Percentiles rank a stretch among this genome's conserved stretches.
Conservation (phyloP, 495 filamentous ascomycete genomes). For the Opeltia flavorubescens region DNA sequence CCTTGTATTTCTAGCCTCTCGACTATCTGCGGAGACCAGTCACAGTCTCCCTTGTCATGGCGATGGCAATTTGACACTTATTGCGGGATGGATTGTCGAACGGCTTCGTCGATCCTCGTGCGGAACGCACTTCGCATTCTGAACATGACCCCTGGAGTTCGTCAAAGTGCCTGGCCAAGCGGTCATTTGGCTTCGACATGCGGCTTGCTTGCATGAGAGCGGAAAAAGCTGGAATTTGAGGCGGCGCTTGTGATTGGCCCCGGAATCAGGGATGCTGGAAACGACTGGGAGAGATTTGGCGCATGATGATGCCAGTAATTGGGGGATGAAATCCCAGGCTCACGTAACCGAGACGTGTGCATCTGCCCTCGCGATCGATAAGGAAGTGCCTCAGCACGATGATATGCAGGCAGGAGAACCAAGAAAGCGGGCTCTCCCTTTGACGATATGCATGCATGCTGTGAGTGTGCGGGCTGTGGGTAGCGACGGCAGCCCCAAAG, state of each 20-base stretch:
- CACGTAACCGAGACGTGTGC: background rate
- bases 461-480: background rate
- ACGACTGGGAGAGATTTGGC: background rate
- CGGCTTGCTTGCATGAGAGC: background rate
- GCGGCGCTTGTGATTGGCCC: background rate
- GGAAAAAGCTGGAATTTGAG: background rate
- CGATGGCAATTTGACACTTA: no score
- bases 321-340: background rate
- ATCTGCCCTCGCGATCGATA: background rate
- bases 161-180: no score
- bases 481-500: background rate
- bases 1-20: background rate
- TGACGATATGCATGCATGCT: background rate
- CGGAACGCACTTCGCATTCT: no score
- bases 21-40: background rate
- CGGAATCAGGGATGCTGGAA: no score
- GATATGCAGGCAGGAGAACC: background rate
- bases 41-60: no score
- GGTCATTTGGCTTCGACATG: no score
- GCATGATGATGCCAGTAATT: background rate
- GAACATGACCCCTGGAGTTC: no score
- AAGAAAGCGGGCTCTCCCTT: background rate
- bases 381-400: background rate
- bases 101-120: background rate
- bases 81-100: background rate